A percentile compares a stretch with the other conserved stretches of the same genome.
Evolutionary conservation across 164 flowering plant species (phyloP).

Genomic region (Kalanchoe fedtschenkoi): DNA sequence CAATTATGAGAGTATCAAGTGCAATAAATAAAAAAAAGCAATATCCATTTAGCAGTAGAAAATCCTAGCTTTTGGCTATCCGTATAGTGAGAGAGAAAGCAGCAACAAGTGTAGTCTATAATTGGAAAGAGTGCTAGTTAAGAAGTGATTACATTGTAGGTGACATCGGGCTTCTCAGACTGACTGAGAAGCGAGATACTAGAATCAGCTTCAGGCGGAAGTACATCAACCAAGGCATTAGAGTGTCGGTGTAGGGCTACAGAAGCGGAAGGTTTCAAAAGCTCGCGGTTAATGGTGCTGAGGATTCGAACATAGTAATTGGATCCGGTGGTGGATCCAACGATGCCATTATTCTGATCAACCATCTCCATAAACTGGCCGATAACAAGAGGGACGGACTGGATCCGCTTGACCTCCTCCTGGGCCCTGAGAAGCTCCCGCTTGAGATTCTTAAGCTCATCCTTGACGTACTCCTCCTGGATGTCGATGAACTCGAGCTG

Average conservation of each 20-base stretch:
- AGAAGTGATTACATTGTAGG: conserved; percentile 44
- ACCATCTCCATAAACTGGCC: conserved; percentile 98
- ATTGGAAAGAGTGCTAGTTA: not conserved
- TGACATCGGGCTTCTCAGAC: conserved; percentile 93
- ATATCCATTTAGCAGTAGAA: too few species aligned
- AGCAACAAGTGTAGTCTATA: too few species aligned
- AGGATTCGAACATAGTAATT: conserved; percentile 67
- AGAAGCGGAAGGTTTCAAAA: conserved; percentile 78
- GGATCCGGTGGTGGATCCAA: conserved; percentile 87
- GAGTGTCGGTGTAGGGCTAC: conserved; percentile 91
- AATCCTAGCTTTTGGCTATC: too few species aligned
- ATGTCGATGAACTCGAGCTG: conserved; percentile 85
- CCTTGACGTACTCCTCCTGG: conserved; percentile 91
- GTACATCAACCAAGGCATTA: conserved; percentile 84
- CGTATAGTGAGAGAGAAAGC: too few species aligned
- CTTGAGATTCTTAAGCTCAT: conserved; percentile 83
- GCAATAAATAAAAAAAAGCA: too few species aligned
- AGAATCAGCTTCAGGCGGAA: conserved; percentile 94
- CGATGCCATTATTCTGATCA: conserved; percentile 89
- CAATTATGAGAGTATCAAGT: too few species aligned
- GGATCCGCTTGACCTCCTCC: conserved; percentile 96
- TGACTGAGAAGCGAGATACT: conserved; percentile 88
- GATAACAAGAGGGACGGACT: conserved; percentile 88
- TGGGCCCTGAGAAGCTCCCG: conserved; percentile 82
- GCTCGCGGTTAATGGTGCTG: conserved; percentile 74